Conservation (phyloP, 805 yeast species). For the Starmerella vitae region DNA sequence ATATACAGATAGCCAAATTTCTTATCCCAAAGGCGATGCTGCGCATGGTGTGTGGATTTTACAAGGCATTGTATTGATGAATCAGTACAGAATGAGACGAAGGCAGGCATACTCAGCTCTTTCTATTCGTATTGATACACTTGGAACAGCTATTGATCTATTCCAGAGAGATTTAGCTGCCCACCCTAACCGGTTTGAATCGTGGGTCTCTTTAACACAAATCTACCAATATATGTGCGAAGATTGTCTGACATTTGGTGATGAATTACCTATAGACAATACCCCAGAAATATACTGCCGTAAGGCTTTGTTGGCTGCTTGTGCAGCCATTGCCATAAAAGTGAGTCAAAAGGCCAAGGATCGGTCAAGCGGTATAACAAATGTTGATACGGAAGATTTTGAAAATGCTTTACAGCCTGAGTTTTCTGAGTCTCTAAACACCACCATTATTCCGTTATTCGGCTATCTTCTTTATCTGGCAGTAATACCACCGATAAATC, state of each 20-base stretch:
- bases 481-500: slow-evolving; percentile 10
- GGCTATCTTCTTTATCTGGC: slow-evolving; percentile 11
- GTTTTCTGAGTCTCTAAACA: not conserved
- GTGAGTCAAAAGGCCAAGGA: slow-evolving; percentile 82
- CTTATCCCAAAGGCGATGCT: slow-evolving; percentile 28
- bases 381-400: not conserved
- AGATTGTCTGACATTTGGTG: slow-evolving; percentile 44
- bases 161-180: slow-evolving; percentile 54
- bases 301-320: slow-evolving; percentile 10
- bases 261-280: slow-evolving; percentile 4
- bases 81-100: slow-evolving; percentile 58
- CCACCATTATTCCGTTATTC: slow-evolving; percentile 1
- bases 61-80: slow-evolving; percentile 53
- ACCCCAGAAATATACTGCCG: slow-evolving; percentile 12
- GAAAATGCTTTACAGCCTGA: slow-evolving; percentile 2
- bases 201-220: slow-evolving; percentile 76
- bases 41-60: slow-evolving; percentile 51
- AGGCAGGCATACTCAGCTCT: slow-evolving; percentile 46
- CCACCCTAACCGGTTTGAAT: slow-evolving; percentile 57
- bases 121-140: slow-evolving; percentile 57
- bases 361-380: slow-evolving; percentile 26
- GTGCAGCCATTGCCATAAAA: slow-evolving; percentile 27
- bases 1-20: not conserved
- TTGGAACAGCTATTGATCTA: slow-evolving; percentile 57
- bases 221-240: slow-evolving; percentile 68